Percentiles rank a stretch among this genome's conserved stretches.
phyloP scores from a whole-genome alignment of 495 filamentous ascomycete species.

The Choiromyces venosus region DNA sequence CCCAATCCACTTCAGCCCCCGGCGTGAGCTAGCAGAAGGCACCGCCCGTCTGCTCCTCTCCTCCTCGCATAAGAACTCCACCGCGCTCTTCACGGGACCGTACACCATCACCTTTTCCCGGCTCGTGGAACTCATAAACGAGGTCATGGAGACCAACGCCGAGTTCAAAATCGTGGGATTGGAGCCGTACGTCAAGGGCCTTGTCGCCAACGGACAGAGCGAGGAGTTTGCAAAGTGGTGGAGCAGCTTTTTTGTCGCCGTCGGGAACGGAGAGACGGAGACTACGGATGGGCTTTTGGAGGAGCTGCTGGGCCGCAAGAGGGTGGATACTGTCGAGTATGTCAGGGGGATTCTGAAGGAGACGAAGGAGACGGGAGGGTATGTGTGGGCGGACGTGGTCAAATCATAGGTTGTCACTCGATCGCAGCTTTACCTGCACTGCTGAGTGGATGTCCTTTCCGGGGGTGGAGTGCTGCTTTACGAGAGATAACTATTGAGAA shows the following conservation, averaged over 20 bases:
- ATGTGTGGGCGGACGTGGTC: not conserved
- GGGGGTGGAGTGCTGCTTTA: too few relatives aligned
- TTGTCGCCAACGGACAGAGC: slow-evolving; percentile 47
- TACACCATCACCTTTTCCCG: slow-evolving; percentile 45
- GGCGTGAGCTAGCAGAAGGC: slow-evolving; percentile 52
- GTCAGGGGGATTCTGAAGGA: slow-evolving; percentile 23
- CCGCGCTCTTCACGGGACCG: slow-evolving; percentile 48
- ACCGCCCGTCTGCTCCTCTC: slow-evolving; percentile 49
- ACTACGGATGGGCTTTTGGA: slow-evolving; percentile 47
- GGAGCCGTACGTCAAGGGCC: slow-evolving; percentile 46
- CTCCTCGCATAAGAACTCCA: slow-evolving; percentile 44
- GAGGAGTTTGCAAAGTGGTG: slow-evolving; percentile 47
- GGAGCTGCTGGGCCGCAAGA: slow-evolving; percentile 32
- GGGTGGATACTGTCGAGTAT: slow-evolving; percentile 20
- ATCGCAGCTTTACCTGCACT: too few relatives aligned
- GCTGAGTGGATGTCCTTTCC: too few relatives aligned
- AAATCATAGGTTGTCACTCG: not conserved
- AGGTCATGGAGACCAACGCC: slow-evolving; percentile 47
- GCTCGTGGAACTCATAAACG: slow-evolving; percentile 48
- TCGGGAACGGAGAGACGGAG: slow-evolving; percentile 47
- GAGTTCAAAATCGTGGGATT: slow-evolving; percentile 45
- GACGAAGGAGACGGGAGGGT: slow-evolving; percentile 7
- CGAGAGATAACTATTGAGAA: not conserved
- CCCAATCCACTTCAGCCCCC: slow-evolving; percentile 47
- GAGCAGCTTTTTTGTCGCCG: slow-evolving; percentile 47